Percentiles rank a stretch among this genome's conserved stretches.
Evolutionary conservation across 2,329 filamentous ascomycete genomes (phyloP).

Genomic region (Verticillium klebahnii): DNA sequence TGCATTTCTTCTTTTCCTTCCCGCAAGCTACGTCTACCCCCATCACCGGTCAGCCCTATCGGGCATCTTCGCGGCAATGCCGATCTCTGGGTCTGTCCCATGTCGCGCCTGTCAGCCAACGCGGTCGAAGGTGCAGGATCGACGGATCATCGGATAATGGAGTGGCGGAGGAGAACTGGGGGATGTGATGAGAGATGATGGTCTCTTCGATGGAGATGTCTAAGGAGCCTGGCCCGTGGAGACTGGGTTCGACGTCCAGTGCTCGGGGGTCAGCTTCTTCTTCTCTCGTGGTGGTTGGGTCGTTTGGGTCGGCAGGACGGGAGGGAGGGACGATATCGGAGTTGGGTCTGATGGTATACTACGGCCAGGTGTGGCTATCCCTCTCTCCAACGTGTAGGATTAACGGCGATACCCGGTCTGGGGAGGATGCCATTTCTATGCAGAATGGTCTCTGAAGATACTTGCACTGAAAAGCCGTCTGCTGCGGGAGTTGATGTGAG

Average conservation of each 20-base stretch:
- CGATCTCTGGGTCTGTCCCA: neutral
- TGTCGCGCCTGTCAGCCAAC: neutral
- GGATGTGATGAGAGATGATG: neutral
- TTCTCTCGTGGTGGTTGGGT: neutral
- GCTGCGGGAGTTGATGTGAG: no score
- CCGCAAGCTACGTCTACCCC: neutral
- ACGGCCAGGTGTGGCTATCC: neutral
- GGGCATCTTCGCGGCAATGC: neutral
- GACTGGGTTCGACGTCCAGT: neutral
- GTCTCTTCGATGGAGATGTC: neutral
- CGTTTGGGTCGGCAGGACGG: neutral
- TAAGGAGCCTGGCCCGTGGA: neutral
- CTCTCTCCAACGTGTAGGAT: conserved; percentile 2
- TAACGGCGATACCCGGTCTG: conserved; percentile 3
- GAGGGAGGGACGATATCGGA: neutral
- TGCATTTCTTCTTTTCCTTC: neutral
- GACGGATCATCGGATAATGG: neutral
- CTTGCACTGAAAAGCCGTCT: neutral
- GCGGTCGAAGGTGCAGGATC: neutral
- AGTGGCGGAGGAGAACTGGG: neutral
- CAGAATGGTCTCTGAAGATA: neutral
- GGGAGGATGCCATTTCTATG: neutral
- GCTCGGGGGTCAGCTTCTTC: neutral
- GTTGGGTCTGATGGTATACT: neutral
- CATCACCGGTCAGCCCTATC: neutral